Percentiles rank a stretch among this genome's conserved stretches.
phyloP scores from a whole-genome alignment of 2,329 filamentous ascomycete species.

The Sodiomyces alkalinus region DNA sequence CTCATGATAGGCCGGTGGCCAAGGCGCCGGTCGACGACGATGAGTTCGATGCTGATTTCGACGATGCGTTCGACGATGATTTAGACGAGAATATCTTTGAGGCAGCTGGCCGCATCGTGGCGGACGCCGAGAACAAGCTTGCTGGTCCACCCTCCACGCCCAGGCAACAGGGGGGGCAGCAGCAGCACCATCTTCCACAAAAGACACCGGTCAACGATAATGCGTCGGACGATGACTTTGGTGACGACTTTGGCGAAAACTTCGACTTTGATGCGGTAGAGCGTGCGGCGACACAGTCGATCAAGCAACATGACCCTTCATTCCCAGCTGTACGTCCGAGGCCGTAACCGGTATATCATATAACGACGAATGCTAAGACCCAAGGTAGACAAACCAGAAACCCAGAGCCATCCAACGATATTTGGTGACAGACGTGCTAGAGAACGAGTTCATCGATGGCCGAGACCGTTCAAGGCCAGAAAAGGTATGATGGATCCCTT shows the following conservation, averaged over 20 bases:
- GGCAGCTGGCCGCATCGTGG: slow-evolving; percentile 16
- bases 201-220: slow-evolving; percentile 17
- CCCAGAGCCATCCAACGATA: slow-evolving; percentile 74
- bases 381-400: slow-evolving; percentile 50
- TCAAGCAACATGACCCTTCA: slow-evolving; percentile 14
- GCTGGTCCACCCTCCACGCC: too few species aligned
- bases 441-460: slow-evolving; percentile 51
- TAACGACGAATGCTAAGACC: slow-evolving; percentile 42
- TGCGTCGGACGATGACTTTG: slow-evolving; percentile 50
- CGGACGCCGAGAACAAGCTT: neutral
- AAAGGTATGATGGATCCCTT: slow-evolving; percentile 43
- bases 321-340: slow-evolving; percentile 22
- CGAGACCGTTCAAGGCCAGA: slow-evolving; percentile 46
- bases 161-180: too few species aligned
- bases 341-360: slow-evolving; percentile 7
- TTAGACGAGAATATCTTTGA: slow-evolving; percentile 60
- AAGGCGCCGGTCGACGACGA: too few species aligned
- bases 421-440: slow-evolving; percentile 58
- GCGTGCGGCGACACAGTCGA: slow-evolving; percentile 55
- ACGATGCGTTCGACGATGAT: slow-evolving; percentile 32
- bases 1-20: too few species aligned
- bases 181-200: neutral
- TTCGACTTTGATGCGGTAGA: slow-evolving; percentile 68
- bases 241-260: slow-evolving; percentile 60
- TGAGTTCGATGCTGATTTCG: slow-evolving; percentile 41